Percentiles rank a stretch among this genome's conserved stretches.
Evolutionary conservation across 371 early-diverging fungal genomes (phyloP).

Genomic region (Phascolomyces articulosus): DNA sequence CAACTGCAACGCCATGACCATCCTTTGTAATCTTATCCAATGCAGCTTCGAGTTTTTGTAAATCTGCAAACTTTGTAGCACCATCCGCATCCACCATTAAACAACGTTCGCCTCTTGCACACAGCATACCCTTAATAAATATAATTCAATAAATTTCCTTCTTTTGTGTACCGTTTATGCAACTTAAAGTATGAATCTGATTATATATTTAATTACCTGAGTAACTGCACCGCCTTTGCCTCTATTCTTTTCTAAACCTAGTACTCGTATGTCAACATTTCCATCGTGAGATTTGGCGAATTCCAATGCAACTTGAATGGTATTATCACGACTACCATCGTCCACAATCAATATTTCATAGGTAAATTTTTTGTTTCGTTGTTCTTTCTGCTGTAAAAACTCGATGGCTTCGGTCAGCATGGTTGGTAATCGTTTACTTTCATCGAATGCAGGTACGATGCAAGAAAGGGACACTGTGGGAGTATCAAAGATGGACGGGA

Average conservation of each 20-base stretch:
- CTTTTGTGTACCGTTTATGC: too few species aligned
- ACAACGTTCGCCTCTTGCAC: conserved; percentile 75
- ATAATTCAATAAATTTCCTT: neutral
- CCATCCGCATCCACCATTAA: conserved; percentile 98
- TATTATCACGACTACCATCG: conserved; percentile 87
- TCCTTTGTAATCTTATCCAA: conserved; percentile 39
- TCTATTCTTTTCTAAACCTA: conserved; percentile 82
- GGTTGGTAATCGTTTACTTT: conserved; percentile 76
- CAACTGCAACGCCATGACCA: conserved; percentile 78
- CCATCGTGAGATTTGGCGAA: conserved; percentile 59
- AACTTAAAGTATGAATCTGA: too few species aligned
- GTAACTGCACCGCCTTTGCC: conserved; percentile 96
- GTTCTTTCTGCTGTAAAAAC: conserved; percentile 58
- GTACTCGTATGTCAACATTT: conserved; percentile 66
- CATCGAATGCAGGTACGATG: conserved; percentile 94
- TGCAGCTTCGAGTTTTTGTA: conserved; percentile 62
- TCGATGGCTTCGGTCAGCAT: conserved; percentile 83
- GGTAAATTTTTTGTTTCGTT: conserved; percentile 45
- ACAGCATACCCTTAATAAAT: conserved; percentile 74
- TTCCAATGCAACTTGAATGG: conserved; percentile 67
- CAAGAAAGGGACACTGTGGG: conserved; percentile 71
- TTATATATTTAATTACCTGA: conserved; percentile 57
- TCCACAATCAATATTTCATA: conserved; percentile 93
- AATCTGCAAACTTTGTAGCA: conserved; percentile 87
- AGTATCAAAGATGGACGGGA: conserved; percentile 49